phyloP scores from a whole-genome alignment of 306 rosid genomes.

The Lagenaria siceraria region DNA sequence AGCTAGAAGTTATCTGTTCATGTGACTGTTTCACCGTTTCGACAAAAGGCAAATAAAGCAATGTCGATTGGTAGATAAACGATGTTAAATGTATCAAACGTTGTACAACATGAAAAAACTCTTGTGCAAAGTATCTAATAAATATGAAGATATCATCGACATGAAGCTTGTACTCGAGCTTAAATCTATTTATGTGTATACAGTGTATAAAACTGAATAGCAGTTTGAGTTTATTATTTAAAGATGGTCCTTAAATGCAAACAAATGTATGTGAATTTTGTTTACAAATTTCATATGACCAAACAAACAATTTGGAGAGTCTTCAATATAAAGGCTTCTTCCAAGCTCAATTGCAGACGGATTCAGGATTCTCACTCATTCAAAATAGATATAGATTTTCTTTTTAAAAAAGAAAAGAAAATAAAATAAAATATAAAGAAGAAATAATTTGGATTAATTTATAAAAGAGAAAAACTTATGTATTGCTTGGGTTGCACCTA shows the following conservation, averaged over 20 bases:
- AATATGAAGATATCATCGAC: not conserved
- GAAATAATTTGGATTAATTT: no score
- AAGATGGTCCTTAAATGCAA: not conserved
- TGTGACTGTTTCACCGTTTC: not conserved
- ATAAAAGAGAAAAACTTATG: no score
- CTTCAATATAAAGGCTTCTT: no score
- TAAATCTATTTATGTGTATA: not conserved
- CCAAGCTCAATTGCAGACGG: not conserved
- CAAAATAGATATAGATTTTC: no score
- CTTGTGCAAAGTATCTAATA: not conserved
- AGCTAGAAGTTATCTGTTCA: conserved; percentile 36
- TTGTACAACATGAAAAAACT: not conserved
- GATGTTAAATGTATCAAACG: not conserved
- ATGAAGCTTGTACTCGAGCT: not conserved
- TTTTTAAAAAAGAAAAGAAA: no score
- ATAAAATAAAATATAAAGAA: no score
- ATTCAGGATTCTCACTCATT: not conserved
- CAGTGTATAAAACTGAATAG: not conserved
- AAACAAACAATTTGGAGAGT: no score
- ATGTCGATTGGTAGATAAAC: not conserved
- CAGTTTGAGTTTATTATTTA: not conserved
- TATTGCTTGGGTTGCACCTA: no score
- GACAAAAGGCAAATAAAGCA: not conserved
- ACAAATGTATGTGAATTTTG: not conserved
- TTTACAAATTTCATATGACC: not conserved